These are phyloP conservation scores for Fragaria vesca DNA, from an alignment of 306 rosid species.

Conservation along the genomic window DNA sequence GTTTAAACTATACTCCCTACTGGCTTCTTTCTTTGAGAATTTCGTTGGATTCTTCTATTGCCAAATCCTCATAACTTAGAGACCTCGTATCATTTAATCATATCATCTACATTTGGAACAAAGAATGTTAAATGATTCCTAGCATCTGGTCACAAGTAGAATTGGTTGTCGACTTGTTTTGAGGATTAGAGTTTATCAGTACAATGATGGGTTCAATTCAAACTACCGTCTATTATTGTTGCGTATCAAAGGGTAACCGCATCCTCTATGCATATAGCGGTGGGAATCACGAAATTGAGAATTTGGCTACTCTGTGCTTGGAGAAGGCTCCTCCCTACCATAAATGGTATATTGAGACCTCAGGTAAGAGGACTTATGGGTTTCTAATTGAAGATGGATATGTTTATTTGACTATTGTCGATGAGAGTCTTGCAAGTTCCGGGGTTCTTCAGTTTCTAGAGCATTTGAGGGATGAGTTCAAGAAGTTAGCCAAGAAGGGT, in stretches of 20 bases:
- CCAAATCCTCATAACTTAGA: slow-evolving; percentile 32
- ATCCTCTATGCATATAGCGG: slow-evolving; percentile 54
- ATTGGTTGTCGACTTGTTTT: slow-evolving; percentile 21
- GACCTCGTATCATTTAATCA: background rate
- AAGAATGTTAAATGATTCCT: slow-evolving; percentile 16
- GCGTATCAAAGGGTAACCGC: slow-evolving; percentile 58
- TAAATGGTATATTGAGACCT: slow-evolving; percentile 79
- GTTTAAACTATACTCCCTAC: slow-evolving; percentile 30
- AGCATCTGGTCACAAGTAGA: slow-evolving; percentile 20
- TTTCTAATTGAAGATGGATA: slow-evolving; percentile 74
- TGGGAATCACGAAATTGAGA: slow-evolving; percentile 57
- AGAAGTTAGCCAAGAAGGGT: slow-evolving; percentile 51
- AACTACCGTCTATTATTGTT: slow-evolving; percentile 64
- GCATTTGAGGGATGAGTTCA: slow-evolving; percentile 79
- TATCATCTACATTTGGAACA: background rate
- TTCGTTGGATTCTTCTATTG: slow-evolving; percentile 28
- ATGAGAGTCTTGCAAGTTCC: slow-evolving; percentile 50
- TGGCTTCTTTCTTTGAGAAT: slow-evolving; percentile 34
- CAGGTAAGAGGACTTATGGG: slow-evolving; percentile 58
- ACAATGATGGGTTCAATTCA: slow-evolving; percentile 55
- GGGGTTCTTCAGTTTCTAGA: slow-evolving; percentile 69
- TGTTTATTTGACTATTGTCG: slow-evolving; percentile 64
- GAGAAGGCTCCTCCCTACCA: slow-evolving; percentile 72
- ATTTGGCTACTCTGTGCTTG: slow-evolving; percentile 58
- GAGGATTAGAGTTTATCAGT: background rate